Conservation (phyloP, 2,329 filamentous ascomycete genomes). For the Sclerotinia nivalis region DNA sequence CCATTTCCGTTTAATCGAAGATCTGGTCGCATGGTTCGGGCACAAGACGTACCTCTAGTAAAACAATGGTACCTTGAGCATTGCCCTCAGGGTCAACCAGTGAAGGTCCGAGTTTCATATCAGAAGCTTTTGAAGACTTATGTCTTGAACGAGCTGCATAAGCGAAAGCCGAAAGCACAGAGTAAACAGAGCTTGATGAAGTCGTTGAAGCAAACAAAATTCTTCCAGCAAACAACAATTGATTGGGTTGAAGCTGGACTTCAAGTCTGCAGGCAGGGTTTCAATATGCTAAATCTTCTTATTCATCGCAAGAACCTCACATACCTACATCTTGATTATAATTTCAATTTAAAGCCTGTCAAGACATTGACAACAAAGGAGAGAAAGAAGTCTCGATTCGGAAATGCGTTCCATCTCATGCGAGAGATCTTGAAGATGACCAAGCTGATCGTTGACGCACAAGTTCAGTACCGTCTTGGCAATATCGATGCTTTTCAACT, state of each 20-base stretch:
- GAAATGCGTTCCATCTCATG: slow-evolving; percentile 99
- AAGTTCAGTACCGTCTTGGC: slow-evolving; percentile 94
- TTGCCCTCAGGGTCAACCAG: slow-evolving; percentile 83
- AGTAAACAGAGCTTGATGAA: slow-evolving; percentile 90
- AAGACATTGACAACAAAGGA: slow-evolving; percentile 99
- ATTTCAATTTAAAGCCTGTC: slow-evolving; percentile 98
- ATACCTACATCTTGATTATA: slow-evolving; percentile 97
- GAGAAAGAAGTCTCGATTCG: slow-evolving; percentile 98
- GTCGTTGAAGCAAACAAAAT: slow-evolving; percentile 93
- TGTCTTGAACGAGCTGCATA: slow-evolving; percentile 94
- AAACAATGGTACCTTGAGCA: slow-evolving; percentile 99
- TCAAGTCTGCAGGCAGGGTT: slow-evolving; percentile 96
- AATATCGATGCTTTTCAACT: slow-evolving; percentile 99
- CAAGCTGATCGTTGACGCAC: slow-evolving; percentile 96
- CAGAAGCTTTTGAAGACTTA: slow-evolving; percentile 96
- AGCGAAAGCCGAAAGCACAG: slow-evolving; percentile 91
- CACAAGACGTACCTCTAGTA: slow-evolving; percentile 92
- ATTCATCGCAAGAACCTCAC: slow-evolving; percentile 99
- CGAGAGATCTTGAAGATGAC: slow-evolving; percentile 93
- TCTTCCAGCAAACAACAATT: slow-evolving; percentile 99
- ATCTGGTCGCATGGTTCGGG: slow-evolving; percentile 93
- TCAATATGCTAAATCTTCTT: slow-evolving; percentile 97
- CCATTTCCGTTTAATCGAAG: slow-evolving; percentile 93
- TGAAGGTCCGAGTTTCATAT: slow-evolving; percentile 97
- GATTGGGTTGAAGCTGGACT: slow-evolving; percentile 99